Evolutionary conservation across 2,329 filamentous ascomycete genomes (phyloP), one percentile per base, ranked within the genome.

Genomic region (Corinectria fuckeliana): DNA sequence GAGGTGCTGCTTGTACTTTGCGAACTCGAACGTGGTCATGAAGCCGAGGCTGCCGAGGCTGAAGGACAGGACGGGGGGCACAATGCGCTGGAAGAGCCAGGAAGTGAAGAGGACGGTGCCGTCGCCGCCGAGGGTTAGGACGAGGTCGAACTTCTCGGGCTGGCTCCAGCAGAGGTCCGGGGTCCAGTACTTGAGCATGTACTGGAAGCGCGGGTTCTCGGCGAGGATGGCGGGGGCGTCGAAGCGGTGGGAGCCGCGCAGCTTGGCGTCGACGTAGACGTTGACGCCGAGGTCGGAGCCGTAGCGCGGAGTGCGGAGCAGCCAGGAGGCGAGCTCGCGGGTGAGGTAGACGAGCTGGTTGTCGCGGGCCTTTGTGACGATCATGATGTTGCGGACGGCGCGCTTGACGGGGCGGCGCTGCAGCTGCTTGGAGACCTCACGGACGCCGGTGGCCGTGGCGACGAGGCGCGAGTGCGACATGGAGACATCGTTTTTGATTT

Each of bases 251-350:
- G 93, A 96, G 69, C 88, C 88, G 69, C 88, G 88, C 61, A 99
- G 82, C 79, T 99, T 98, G 65, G 93, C 91, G 76, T 99, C 95
- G n/a, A 99, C 95, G 73, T 96, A 98, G 64, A 99, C 95, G 70
- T 94, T 97, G 53, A 99, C 91, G 13, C 95, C 95, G n/a, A 95
- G 75, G 62, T 95, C 89, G 53, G 87, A 92, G 41, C 92, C 92
- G 74, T 99, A 97, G 47, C 95, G 88, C 11, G 95, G 93, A 3
- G 93, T 97, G 61, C 85, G 86, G 60, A 99, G 85, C 30, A 99
- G 83, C 92, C 94, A 99, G 67, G 89, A 86, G 10, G 94, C 83
- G 59, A 99, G 81, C 74, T 99, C 93, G 59, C 91, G 86, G 2
- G 95, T 99, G 67, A 97, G 82, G 67, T 91, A 86, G 30, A 99